Evolutionary conservation across 768 basidiomycete genomes (phyloP).

Genomic region (Plicaturopsis crispa): DNA sequence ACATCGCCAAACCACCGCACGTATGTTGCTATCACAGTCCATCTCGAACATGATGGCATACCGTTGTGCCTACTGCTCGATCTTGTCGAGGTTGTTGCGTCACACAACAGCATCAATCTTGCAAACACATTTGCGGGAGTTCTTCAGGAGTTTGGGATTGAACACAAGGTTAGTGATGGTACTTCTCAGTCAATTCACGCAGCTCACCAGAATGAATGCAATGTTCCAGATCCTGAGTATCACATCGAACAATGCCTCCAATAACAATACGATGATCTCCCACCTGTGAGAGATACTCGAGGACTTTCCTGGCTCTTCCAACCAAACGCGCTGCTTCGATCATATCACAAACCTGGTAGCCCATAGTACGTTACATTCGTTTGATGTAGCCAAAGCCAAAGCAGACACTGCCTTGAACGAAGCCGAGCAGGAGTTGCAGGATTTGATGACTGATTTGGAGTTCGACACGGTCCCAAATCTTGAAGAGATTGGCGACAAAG

Average conservation of each 20-base stretch:
- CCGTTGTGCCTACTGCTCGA: conserved; percentile 18
- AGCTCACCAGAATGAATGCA: too few relatives aligned
- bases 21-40: conserved; percentile 19
- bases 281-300: neutral
- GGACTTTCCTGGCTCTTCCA: neutral
- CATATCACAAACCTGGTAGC: conserved; percentile 13
- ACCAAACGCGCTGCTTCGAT: conserved; percentile 8
- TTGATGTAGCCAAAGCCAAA: conserved; percentile 20
- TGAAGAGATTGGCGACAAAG: neutral
- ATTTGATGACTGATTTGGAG: neutral
- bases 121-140: conserved; percentile 12
- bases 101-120: conserved; percentile 17
- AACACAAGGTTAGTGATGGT: conserved; percentile 15
- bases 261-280: conserved; percentile 10
- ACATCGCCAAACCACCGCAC: conserved; percentile 24
- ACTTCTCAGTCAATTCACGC: too few relatives aligned
- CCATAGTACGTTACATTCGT: conserved; percentile 12
- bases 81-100: conserved; percentile 20
- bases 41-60: conserved; percentile 15
- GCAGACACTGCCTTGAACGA: conserved; percentile 2
- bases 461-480: neutral
- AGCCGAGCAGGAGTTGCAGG: neutral
- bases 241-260: conserved; percentile 15
- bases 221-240: conserved; percentile 10
- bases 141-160: conserved; percentile 11